These are phyloP conservation scores for Viola pubescens DNA, from an alignment of 441 rosid species.

Conservation along the genomic window DNA sequence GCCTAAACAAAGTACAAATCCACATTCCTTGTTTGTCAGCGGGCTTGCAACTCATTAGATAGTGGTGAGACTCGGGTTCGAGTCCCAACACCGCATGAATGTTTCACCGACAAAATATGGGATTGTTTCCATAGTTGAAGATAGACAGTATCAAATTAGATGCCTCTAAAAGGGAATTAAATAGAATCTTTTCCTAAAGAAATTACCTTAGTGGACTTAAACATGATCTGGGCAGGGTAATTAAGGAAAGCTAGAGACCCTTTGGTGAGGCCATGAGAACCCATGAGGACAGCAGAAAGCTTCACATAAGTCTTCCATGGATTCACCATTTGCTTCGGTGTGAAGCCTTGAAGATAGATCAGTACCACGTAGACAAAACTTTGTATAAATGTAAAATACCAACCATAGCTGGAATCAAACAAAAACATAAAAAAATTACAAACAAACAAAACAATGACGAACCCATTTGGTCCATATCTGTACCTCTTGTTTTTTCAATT, in stretches of 20 bases:
- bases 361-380: conserved; percentile 64
- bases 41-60: too few species aligned
- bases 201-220: conserved; percentile 82
- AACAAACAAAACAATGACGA: neutral
- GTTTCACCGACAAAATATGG: too few species aligned
- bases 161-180: too few species aligned
- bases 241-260: conserved; percentile 90
- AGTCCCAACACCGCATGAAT: too few species aligned
- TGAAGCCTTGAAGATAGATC: conserved; percentile 80
- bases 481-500: neutral
- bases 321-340: conserved; percentile 69
- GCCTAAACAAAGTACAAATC: too few species aligned
- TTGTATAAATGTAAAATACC: conserved; percentile 91
- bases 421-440: neutral
- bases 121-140: neutral
- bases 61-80: too few species aligned
- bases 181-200: too few species aligned
- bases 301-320: conserved; percentile 89
- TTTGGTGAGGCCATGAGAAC: conserved; percentile 87
- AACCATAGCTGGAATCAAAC: conserved; percentile 57
- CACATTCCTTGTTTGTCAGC: too few species aligned
- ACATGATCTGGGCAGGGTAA: conserved; percentile 94
- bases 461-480: too few species aligned
- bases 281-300: conserved; percentile 92
- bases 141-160: neutral